Conservation (phyloP, 768 basidiomycete genomes). For the Daedalea quercina region DNA sequence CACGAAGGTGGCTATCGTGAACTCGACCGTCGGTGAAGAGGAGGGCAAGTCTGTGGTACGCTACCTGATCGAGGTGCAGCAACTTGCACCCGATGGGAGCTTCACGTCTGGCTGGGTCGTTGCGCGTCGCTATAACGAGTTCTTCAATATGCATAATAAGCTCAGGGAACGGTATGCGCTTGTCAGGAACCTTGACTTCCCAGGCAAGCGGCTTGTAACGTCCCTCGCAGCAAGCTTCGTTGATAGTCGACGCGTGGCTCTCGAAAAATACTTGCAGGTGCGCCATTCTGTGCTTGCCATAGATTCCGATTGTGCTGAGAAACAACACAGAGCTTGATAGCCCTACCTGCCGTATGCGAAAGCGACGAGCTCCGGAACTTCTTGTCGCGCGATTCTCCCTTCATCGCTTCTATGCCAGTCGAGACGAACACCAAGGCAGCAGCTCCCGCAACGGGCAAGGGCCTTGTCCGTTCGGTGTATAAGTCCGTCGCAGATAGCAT, state of each 20-base stretch:
- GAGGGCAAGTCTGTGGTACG: constrained; percentile 87
- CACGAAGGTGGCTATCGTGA: constrained; percentile 81
- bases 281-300: constrained; percentile 12
- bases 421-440: constrained; percentile 32
- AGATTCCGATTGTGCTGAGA: background rate
- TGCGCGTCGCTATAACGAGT: constrained; percentile 92
- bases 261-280: constrained; percentile 93
- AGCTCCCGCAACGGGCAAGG: constrained; percentile 44
- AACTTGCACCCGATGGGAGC: constrained; percentile 70
- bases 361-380: constrained; percentile 79
- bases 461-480: constrained; percentile 82
- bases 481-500: constrained; percentile 90
- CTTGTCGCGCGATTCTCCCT: constrained; percentile 83
- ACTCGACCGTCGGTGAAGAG: constrained; percentile 75
- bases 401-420: constrained; percentile 50
- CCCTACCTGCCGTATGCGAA: constrained; percentile 70
- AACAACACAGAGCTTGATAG: constrained; percentile 53
- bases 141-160: constrained; percentile 81
- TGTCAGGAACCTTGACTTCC: constrained; percentile 77
- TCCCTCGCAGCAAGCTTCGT: constrained; percentile 85
- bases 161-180: constrained; percentile 68
- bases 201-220: constrained; percentile 87
- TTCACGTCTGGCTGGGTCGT: constrained; percentile 90
- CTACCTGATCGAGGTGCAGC: constrained; percentile 89
- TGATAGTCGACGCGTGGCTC: constrained; percentile 65